Evolutionary conservation across 805 yeast species (phyloP), one percentile per base, ranked within the genome.

Genomic region (Metschnikowia proteae): DNA sequence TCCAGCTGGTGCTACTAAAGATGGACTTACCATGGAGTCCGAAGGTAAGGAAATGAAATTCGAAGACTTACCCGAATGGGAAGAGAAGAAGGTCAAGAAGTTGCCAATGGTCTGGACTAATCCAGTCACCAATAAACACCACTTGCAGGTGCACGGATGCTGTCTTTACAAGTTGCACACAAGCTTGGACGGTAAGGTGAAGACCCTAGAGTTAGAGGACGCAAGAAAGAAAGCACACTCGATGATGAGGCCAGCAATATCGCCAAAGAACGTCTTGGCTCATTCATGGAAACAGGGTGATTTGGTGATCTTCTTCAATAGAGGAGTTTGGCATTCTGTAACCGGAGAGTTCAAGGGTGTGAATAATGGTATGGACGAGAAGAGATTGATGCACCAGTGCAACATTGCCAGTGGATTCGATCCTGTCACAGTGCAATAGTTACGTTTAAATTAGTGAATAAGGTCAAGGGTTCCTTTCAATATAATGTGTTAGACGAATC

Each of bases 81-180:
- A 88, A 61, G 84, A 80, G 47, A 68, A 81, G 35, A 87, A 88
- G 65, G 70, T 89, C 55, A 88, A 88, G 70, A 80, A 72, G 53
- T 75, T 88, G 54, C 96, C 96, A 9, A 72, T 89, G 73, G 95
- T 88, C 3, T 89, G 96, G 96, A 88, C 95, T 4, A 89, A 89
- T 64, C 96, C 96, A 13, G 83, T 84, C 35, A 89, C 96, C 35
- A 83, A 83, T 33, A 77, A 85, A 56, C 94, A 83, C 48, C 96
- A 87, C 60, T 74, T 89, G 54, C 96, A 89, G 68, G 86, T 86
- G 8, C 96, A 89, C 62, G 96, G 95, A 3, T 87, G 96, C 64
- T 88, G 96, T 68, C 83, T 88, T 51, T 80, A 80, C 70, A 81
- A 78, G 62, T 71, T 88, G 58, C 76, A 72, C 59, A 71, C 76